Base-by-base conservation (phyloP, 2,329 filamentous ascomycete species). In the Colletotrichum tropicicola region DNA sequence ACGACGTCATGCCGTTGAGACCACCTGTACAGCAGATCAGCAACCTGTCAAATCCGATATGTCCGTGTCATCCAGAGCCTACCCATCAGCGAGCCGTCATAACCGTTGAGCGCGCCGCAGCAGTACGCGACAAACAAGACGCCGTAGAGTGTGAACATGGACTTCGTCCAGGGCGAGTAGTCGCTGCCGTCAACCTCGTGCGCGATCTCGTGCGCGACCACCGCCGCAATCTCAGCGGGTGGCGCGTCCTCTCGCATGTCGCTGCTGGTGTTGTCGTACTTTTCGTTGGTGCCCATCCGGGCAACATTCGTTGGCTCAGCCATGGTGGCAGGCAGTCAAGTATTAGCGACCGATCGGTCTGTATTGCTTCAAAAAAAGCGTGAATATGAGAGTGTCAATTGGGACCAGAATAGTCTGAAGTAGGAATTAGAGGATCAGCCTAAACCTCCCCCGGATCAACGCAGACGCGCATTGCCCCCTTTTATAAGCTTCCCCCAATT, bases 1-100 rank as follows among this genome's bases (percentile, higher is more conserved):
- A 73, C 0, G 71, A 73, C 1, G 4, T 28, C 72, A 73, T 72
- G 9, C 70, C 72, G 9, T 73, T 73, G 4, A 73, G 43, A n/a
- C 54, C 54, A 39, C 54, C 54, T 57, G 9, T 6, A 4, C 13
- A 45, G 21, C 28, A 12, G 6, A 10, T 47, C 23, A 57, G 28
- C 12, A 21, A 32, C 17, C 13, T 6, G 25, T 6, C 52, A 3
- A 15, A 17, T 1, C 3, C 21, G 21, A 39, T 15, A 32, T n/a
- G 19, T 21, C n/a, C 47, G 30, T 41, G 7, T 10, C 2, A 17
- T 21, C 17, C 17, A 15, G 8, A 48, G 19, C 43, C 10, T 57
- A 57, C 54, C 54, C 54, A 57, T 57, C 15, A 57, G 32, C 10
- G 54, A 57, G 12, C 54, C 54, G 37, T 63, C 65, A 17, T 65